These are phyloP conservation scores for Triadica sebifera DNA, from an alignment of 345 rosid genomes.

Conservation along the genomic window DNA sequence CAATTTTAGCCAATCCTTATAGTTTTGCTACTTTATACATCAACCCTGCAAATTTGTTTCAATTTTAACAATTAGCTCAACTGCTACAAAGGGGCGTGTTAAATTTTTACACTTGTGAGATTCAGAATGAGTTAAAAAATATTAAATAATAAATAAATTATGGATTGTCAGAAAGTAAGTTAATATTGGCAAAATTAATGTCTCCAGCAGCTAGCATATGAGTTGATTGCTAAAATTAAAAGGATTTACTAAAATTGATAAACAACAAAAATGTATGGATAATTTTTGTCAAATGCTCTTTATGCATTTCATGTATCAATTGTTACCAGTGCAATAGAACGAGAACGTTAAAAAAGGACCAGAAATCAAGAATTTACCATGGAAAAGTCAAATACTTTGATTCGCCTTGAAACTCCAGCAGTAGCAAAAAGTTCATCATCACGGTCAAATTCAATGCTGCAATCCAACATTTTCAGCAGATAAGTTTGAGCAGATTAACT, in stretches of 20 bases:
- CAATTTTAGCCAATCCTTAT: background rate
- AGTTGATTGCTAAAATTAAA: background rate
- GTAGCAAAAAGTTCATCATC: slow-evolving; percentile 96
- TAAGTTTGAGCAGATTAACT: slow-evolving; percentile 15
- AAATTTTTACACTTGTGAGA: background rate
- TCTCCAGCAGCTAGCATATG: background rate
- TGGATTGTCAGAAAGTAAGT: background rate
- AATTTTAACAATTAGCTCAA: background rate
- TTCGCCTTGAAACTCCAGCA: slow-evolving; percentile 95
- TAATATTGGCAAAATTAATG: background rate
- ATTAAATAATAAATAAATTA: background rate
- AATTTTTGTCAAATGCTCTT: background rate
- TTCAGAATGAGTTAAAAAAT: background rate
- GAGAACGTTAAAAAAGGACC: background rate
- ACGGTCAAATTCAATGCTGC: slow-evolving; percentile 98
- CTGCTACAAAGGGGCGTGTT: background rate
- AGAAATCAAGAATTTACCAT: slow-evolving; percentile 47
- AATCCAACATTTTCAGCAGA: slow-evolving; percentile 15
- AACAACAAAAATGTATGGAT: background rate
- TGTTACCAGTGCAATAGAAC: background rate
- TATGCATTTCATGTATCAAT: background rate
- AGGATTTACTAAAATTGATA: background rate
- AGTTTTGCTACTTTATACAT: background rate
- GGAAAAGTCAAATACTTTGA: slow-evolving; percentile 92
- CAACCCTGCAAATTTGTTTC: background rate